A percentile compares a stretch with the other conserved stretches of the same genome.
Conservation (phyloP, 345 rosid genomes). For the Lumnitzera racemosa region DNA sequence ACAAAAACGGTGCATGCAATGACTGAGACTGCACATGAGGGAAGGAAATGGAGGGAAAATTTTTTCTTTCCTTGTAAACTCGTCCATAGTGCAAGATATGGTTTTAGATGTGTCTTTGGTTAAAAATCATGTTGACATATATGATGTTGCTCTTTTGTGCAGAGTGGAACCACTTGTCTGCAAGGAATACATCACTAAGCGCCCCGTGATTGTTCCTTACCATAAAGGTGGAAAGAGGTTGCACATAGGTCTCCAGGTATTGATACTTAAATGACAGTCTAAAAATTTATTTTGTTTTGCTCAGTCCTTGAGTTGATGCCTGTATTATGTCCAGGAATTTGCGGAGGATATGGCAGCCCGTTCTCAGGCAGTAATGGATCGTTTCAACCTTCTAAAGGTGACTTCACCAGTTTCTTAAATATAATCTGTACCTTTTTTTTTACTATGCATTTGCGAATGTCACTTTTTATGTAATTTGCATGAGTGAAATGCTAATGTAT, state of each 20-base stretch:
- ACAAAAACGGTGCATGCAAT: no score
- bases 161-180: constrained; percentile 96
- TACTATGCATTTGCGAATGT: neutral
- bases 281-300: neutral
- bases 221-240: constrained; percentile 94
- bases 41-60: no score
- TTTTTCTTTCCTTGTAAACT: no score
- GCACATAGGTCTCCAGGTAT: constrained; percentile 92
- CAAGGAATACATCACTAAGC: constrained; percentile 51
- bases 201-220: constrained; percentile 89
- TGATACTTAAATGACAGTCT: neutral
- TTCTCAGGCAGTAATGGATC: constrained; percentile 60
- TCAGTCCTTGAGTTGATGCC: constrained; percentile 2
- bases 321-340: constrained; percentile 52
- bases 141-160: constrained; percentile 12
- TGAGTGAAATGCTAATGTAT: no score
- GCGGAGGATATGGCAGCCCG: constrained; percentile 70
- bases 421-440: neutral
- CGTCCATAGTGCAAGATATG: neutral
- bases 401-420: constrained; percentile 3
- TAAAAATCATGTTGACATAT: neutral
- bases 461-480: neutral
- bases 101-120: neutral
- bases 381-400: constrained; percentile 54
- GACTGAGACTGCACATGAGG: no score